Conservation (phyloP, 805 yeast species). For the Candida patagonica region DNA sequence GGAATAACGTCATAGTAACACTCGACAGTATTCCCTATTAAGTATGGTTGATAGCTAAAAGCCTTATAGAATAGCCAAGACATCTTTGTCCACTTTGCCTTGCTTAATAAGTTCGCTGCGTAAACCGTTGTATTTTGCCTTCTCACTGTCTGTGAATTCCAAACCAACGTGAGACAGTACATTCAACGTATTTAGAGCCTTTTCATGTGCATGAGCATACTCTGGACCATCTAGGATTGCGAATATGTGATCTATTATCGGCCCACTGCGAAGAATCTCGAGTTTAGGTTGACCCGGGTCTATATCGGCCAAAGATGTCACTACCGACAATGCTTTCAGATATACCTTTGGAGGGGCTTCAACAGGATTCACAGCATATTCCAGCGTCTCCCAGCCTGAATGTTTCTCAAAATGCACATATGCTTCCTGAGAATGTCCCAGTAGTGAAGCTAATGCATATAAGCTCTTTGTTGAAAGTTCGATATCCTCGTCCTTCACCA, state of each 20-base stretch:
- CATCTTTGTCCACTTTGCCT: conserved; percentile 2
- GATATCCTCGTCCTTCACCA: conserved; percentile 15
- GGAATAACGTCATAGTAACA: too few species aligned
- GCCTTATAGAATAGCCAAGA: background rate
- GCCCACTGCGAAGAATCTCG: conserved; percentile 9
- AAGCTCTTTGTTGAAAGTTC: conserved; percentile 52
- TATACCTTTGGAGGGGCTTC: conserved; percentile 8
- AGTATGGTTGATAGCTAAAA: conserved; percentile 1
- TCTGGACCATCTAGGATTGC: conserved; percentile 13
- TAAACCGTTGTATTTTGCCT: conserved; percentile 2
- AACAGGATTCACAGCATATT: conserved; percentile 18
- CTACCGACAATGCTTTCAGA: conserved; percentile 14
- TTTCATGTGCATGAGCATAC: conserved; percentile 24
- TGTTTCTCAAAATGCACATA: conserved; percentile 44
- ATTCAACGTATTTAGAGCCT: conserved; percentile 22
- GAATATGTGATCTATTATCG: conserved; percentile 10
- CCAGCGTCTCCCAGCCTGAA: conserved; percentile 56
- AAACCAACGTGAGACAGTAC: conserved; percentile 12
- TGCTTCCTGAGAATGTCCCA: conserved; percentile 58
- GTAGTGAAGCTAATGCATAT: conserved; percentile 65
- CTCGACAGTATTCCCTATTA: background rate
- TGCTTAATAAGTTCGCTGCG: conserved; percentile 8
- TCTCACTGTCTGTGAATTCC: conserved; percentile 11
- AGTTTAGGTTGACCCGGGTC: conserved; percentile 17
- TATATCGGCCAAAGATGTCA: conserved; percentile 14